A percentile compares a stretch with the other conserved stretches of the same genome.
Evolutionary conservation across 148 eudicot species (phyloP).

Genomic region (Vaccinium corymbosum): DNA sequence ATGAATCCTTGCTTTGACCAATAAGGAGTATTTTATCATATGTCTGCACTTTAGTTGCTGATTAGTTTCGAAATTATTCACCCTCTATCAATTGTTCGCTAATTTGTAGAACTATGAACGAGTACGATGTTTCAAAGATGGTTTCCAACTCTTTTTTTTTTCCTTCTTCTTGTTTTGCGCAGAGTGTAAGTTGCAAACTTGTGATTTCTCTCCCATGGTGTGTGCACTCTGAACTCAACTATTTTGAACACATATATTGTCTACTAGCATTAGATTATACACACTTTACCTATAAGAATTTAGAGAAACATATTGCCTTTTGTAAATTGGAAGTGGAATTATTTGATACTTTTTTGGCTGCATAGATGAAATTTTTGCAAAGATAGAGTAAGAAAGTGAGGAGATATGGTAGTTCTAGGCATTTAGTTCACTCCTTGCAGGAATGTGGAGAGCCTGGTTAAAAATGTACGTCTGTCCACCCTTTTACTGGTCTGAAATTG

Average conservation of each 20-base stretch:
- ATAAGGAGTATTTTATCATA: neutral
- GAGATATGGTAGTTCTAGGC: neutral
- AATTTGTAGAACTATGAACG: neutral
- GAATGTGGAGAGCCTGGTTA: neutral
- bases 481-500: neutral
- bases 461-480: neutral
- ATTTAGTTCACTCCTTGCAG: neutral
- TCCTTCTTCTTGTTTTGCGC: neutral
- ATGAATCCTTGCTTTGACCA: constrained; percentile 3
- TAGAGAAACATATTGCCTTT: neutral
- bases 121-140: neutral
- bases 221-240: neutral
- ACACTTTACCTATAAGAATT: neutral
- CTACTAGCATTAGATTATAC: neutral
- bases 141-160: neutral
- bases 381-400: neutral
- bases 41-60: neutral
- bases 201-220: neutral
- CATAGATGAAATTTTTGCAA: neutral
- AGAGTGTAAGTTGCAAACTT: neutral
- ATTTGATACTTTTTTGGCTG: neutral
- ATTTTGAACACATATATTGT: neutral
- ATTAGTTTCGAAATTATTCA: neutral
- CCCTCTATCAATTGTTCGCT: neutral
- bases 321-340: neutral